Conservation (phyloP, 768 basidiomycete genomes). For the Amanita rubescens region DNA sequence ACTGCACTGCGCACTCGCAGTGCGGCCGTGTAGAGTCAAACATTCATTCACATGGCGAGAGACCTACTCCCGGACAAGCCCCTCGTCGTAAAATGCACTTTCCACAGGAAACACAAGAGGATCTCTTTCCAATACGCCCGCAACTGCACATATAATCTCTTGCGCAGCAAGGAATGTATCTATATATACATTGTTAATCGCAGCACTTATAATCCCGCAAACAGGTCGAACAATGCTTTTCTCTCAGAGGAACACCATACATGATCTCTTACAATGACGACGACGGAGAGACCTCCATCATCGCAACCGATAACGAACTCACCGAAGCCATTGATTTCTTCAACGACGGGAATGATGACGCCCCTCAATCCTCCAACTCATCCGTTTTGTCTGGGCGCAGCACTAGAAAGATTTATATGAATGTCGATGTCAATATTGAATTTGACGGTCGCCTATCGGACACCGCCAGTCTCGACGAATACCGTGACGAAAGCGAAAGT, state of each 20-base stretch:
- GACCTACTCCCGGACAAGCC: constrained; percentile 62
- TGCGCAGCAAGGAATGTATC: constrained; percentile 60
- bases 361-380: constrained; percentile 59
- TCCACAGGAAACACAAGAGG: constrained; percentile 65
- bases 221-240: constrained; percentile 83
- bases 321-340: constrained; percentile 88
- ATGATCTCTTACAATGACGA: constrained; percentile 82
- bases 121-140: constrained; percentile 76
- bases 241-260: constrained; percentile 62
- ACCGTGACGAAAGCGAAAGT: constrained; percentile 51
- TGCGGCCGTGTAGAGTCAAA: not conserved
- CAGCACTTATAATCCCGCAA: constrained; percentile 7
- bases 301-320: constrained; percentile 65
- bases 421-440: constrained; percentile 72
- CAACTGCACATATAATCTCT: constrained; percentile 69
- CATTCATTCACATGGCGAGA: not conserved
- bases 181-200: constrained; percentile 1
- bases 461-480: constrained; percentile 74
- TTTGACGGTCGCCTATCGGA: constrained; percentile 92
- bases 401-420: constrained; percentile 69
- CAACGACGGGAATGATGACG: constrained; percentile 66
- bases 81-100: constrained; percentile 77
- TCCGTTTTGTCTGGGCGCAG: constrained; percentile 70
- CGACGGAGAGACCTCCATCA: constrained; percentile 70
- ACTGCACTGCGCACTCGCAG: not conserved